Percentiles rank a stretch among this genome's conserved stretches.
These are phyloP conservation scores for Porphyrellus cyaneotinctus DNA, from an alignment of 768 basidiomycete genomes.

Conservation along the genomic window DNA sequence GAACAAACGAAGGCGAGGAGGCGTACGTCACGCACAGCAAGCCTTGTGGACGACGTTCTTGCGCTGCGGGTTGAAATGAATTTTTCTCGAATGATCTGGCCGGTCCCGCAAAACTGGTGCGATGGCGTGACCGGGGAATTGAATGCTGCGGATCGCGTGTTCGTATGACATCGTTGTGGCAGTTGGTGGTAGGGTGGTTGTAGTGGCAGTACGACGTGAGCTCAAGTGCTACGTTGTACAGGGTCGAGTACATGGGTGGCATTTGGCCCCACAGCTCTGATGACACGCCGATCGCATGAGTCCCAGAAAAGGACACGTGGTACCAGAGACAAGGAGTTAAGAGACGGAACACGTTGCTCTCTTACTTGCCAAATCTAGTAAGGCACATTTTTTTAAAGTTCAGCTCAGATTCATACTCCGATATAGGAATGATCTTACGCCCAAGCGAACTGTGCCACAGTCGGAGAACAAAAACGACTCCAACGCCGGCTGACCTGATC, in stretches of 20 bases:
- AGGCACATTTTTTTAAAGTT: conserved; percentile 19
- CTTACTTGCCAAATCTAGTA: too few relatives aligned
- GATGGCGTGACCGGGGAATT: conserved; percentile 5
- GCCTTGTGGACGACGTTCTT: neutral
- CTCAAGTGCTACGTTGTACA: neutral
- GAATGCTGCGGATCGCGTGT: conserved; percentile 14
- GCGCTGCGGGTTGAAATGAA: conserved; percentile 1
- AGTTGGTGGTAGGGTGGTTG: conserved; percentile 1
- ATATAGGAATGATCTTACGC: conserved; percentile 20
- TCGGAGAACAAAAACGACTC: conserved; percentile 34
- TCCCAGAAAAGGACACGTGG: conserved; percentile 16
- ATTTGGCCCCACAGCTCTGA: conserved; percentile 19
- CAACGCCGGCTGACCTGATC: conserved; percentile 27
- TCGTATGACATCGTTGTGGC: neutral
- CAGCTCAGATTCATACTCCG: conserved; percentile 28
- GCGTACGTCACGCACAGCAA: conserved; percentile 18
- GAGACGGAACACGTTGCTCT: too few relatives aligned
- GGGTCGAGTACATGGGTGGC: conserved; percentile 14
- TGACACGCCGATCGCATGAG: conserved; percentile 3
- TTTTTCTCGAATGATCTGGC: conserved; percentile 8
- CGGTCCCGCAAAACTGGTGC: conserved; percentile 22
- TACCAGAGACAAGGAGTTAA: conserved; percentile 17
- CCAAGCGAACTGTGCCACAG: conserved; percentile 27
- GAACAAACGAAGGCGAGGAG: neutral
- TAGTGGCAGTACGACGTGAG: neutral